These are phyloP conservation scores for Desmodesmus armatus DNA, from an alignment of 139 green algal genomes.

Conservation along the genomic window DNA sequence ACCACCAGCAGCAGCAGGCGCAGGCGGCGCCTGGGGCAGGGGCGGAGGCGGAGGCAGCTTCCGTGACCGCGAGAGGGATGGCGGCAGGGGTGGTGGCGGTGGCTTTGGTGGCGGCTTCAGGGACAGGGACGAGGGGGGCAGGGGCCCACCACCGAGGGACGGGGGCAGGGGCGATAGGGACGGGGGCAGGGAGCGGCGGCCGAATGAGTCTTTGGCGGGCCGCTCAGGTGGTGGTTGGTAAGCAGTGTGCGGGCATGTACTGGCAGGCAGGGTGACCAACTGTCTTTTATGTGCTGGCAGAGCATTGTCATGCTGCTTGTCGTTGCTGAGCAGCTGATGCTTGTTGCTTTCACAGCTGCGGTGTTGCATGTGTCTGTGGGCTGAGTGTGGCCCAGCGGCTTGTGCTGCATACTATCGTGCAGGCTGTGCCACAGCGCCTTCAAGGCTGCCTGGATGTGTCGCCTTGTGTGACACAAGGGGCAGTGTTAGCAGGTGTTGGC, in stretches of 20 bases:
- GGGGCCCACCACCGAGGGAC: not conserved
- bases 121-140: slow-evolving; percentile 6
- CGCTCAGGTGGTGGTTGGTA: slow-evolving; percentile 4
- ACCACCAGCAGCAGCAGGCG: not conserved
- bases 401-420: no score
- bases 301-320: no score
- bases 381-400: no score
- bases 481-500: no score
- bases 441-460: no score
- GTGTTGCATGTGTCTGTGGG: no score
- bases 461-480: no score
- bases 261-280: not conserved
- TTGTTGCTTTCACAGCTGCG: no score
- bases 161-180: not conserved
- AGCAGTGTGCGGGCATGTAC: not conserved
- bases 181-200: slow-evolving; percentile 16
- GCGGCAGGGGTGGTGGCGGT: not conserved
- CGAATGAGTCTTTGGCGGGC: not conserved
- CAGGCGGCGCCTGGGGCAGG: not conserved
- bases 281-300: no score
- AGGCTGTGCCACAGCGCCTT: no score
- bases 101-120: not conserved
- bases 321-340: no score
- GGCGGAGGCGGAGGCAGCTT: not conserved
- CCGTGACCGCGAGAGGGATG: not conserved